phyloP scores from a whole-genome alignment of 352 stramenopile genomes.

The Pythium sukuiense region DNA sequence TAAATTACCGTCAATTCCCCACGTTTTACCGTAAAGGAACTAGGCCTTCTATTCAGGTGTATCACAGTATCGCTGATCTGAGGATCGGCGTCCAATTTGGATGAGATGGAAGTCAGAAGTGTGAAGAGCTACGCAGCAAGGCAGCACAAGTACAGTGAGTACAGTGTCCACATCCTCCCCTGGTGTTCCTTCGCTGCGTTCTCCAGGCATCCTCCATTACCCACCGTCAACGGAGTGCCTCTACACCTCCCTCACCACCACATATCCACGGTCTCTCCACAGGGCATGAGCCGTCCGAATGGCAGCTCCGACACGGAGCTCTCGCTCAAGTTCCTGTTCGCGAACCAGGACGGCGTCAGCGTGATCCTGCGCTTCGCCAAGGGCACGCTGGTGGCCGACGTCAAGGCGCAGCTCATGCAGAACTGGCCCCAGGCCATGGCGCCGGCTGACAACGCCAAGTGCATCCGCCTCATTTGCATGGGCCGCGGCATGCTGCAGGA shows the following conservation, averaged over 20 bases:
- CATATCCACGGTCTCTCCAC: no score
- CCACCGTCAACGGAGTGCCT: no score
- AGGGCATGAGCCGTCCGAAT: constrained; percentile 17
- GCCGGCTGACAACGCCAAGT: constrained; percentile 50
- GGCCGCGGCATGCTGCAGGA: constrained; percentile 92
- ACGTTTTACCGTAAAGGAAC: constrained; percentile 1
- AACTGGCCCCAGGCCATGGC: constrained; percentile 69
- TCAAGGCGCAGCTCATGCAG: constrained; percentile 68
- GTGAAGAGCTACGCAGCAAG: background rate
- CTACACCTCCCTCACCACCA: no score
- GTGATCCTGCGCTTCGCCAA: constrained; percentile 62
- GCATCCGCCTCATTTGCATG: constrained; percentile 94
- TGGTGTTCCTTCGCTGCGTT: background rate
- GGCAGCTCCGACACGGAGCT: constrained; percentile 56
- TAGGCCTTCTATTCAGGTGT: constrained; percentile 12
- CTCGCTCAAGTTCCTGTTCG: constrained; percentile 83
- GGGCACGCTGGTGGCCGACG: constrained; percentile 43
- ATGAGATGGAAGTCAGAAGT: constrained; percentile 7
- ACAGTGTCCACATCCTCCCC: background rate
- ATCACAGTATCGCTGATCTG: constrained; percentile 11
- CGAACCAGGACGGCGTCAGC: constrained; percentile 76
- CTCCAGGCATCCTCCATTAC: background rate
- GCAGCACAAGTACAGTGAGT: background rate
- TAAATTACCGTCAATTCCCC: constrained; percentile 4
- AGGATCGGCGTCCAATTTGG: constrained; percentile 3